Percentiles rank a stretch among this genome's conserved stretches.
Evolutionary conservation across 441 rosid genomes (phyloP).

Genomic region (Erodium texanum): DNA sequence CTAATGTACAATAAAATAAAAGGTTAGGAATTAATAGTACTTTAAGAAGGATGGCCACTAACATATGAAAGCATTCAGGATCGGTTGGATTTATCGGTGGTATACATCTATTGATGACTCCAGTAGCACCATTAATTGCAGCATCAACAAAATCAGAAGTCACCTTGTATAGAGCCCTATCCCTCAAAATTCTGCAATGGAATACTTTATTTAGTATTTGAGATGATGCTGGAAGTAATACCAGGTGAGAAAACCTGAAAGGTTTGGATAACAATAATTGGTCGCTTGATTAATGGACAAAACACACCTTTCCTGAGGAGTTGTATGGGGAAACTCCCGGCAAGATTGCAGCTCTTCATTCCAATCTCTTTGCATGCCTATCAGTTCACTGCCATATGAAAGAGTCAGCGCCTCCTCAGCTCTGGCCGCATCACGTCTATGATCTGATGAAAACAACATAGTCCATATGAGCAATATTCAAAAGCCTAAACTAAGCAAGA

Average conservation of each 20-base stretch:
- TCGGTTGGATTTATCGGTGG: slow-evolving; percentile 99
- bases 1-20: neutral
- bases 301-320: slow-evolving; percentile 81
- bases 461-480: neutral
- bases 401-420: slow-evolving; percentile 93
- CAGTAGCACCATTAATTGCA: slow-evolving; percentile 88
- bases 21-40: neutral
- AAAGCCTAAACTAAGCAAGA: neutral
- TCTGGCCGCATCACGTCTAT: slow-evolving; percentile 94
- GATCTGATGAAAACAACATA: slow-evolving; percentile 41
- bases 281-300: slow-evolving; percentile 10
- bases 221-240: slow-evolving; percentile 16
- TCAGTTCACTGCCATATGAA: slow-evolving; percentile 96
- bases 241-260: slow-evolving; percentile 5
- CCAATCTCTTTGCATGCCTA: slow-evolving; percentile 99
- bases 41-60: slow-evolving; percentile 32
- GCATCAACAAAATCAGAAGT: slow-evolving; percentile 99
- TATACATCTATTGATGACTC: slow-evolving; percentile 95
- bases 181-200: slow-evolving; percentile 82
- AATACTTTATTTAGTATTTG: slow-evolving; percentile 11
- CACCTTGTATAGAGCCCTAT: slow-evolving; percentile 97
- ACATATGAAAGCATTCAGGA: slow-evolving; percentile 99
- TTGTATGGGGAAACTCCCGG: slow-evolving; percentile 89
- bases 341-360: slow-evolving; percentile 99
- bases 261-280: neutral